These are phyloP conservation scores for Penicillium verhagenii DNA, from an alignment of 495 filamentous ascomycete species.

Conservation along the genomic window DNA sequence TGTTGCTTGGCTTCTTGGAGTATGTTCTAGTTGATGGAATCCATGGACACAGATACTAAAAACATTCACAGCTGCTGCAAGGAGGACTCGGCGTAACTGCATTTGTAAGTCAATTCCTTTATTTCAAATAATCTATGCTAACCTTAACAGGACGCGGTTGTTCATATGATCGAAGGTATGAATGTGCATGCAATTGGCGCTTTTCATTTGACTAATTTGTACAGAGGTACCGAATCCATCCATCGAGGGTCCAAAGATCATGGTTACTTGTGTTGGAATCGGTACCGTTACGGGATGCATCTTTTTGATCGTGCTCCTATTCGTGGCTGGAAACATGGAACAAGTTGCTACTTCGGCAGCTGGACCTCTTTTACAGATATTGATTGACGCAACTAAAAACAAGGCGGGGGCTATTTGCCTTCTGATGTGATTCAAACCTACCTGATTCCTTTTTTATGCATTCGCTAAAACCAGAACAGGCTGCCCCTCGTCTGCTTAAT, in stretches of 20 bases:
- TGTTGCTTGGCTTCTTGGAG: conserved; percentile 57
- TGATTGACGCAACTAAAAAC: conserved; percentile 63
- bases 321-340: conserved; percentile 56
- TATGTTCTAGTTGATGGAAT: conserved; percentile 10
- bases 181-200: too few species aligned
- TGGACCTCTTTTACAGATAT: conserved; percentile 67
- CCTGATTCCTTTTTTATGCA: background rate
- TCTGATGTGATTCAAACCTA: conserved; percentile 56
- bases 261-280: conserved; percentile 68
- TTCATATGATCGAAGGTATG: conserved; percentile 42
- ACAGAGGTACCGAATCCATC: conserved; percentile 65
- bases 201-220: conserved; percentile 6
- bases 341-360: conserved; percentile 55
- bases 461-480: conserved; percentile 20
- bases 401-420: conserved; percentile 62
- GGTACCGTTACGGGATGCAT: conserved; percentile 64
- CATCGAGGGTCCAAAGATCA: conserved; percentile 63
- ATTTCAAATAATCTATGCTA: background rate
- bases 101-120: conserved; percentile 35
- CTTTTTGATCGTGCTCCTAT: conserved; percentile 62
- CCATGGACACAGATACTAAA: conserved; percentile 1
- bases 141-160: conserved; percentile 46
- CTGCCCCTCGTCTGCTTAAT: conserved; percentile 67
- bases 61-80: conserved; percentile 44
- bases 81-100: conserved; percentile 58